Conservation (phyloP, 2,329 filamentous ascomycete genomes). For the Botryosphaeria dothidea region DNA sequence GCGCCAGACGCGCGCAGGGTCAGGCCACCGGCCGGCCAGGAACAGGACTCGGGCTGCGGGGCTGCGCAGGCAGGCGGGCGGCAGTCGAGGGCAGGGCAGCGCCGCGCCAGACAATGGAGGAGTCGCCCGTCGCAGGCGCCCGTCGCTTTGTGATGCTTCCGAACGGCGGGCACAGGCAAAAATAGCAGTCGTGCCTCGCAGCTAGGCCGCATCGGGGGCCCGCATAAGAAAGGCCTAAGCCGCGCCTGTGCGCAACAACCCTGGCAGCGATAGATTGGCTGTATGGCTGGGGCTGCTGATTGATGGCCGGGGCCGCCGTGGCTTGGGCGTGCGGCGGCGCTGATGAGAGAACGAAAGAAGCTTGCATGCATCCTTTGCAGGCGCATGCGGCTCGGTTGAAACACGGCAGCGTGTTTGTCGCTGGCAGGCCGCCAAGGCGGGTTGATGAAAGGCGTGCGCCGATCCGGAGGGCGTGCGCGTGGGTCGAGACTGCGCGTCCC, state of each 20-base stretch:
- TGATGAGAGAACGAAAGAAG: background rate
- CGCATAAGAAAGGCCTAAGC: background rate
- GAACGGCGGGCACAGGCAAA: background rate
- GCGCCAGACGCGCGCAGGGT: background rate
- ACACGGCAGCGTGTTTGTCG: conserved; percentile 8
- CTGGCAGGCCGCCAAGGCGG: conserved; percentile 1
- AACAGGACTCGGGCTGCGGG: background rate
- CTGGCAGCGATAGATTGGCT: background rate
- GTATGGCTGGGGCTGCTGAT: background rate
- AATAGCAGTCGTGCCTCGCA: background rate
- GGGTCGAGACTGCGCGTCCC: conserved; percentile 17
- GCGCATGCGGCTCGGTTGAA: conserved; percentile 16
- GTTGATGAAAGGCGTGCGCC: conserved; percentile 16
- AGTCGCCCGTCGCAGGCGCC: background rate
- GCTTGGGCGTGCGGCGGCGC: background rate
- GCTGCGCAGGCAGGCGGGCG: background rate
- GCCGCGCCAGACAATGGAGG: background rate
- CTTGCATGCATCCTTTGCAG: background rate
- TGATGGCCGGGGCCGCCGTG: background rate
- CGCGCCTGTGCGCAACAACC: background rate
- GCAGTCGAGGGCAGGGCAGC: background rate
- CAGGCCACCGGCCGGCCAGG: conserved; percentile 13
- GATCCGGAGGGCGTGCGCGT: conserved; percentile 15
- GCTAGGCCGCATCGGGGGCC: conserved; percentile 5
- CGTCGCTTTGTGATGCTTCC: background rate